phyloP scores from a whole-genome alignment of 2,329 filamentous ascomycete genomes.

The Fusarium metavorans region DNA sequence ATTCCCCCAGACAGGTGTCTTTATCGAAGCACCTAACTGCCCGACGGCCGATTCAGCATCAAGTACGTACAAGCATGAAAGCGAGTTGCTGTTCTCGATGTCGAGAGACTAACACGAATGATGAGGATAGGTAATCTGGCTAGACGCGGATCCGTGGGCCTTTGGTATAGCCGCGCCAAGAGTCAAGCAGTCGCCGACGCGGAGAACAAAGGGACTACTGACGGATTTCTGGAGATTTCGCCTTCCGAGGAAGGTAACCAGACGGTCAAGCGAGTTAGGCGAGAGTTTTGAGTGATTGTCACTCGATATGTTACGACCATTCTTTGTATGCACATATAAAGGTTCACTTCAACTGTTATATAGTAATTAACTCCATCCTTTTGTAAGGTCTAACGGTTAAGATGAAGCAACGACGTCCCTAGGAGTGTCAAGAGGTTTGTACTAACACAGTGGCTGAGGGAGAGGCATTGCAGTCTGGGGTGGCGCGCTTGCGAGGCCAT shows the following conservation, averaged over 20 bases:
- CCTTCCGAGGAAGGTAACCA: background rate
- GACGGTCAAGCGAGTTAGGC: background rate
- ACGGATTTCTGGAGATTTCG: background rate
- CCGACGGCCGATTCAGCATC: background rate
- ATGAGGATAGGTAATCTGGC: background rate
- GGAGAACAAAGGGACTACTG: background rate
- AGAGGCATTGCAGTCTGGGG: background rate
- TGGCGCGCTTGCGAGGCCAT: background rate
- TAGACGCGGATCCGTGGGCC: background rate
- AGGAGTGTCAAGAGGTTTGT: too few relatives aligned
- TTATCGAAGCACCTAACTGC: conserved; percentile 38
- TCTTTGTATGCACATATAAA: background rate
- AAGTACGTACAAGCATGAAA: background rate
- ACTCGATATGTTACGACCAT: background rate
- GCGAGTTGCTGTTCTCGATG: background rate
- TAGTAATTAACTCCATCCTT: too few relatives aligned
- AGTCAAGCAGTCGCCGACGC: background rate
- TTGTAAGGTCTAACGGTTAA: too few relatives aligned
- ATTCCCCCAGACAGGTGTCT: conserved; percentile 52
- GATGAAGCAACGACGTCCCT: too few relatives aligned
- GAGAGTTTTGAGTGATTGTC: background rate
- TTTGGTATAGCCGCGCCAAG: background rate
- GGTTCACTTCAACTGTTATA: background rate
- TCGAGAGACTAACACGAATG: background rate
- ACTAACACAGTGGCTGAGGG: too few relatives aligned